Evolutionary conservation across 805 yeast genomes (phyloP), one percentile per base, ranked within the genome.

Genomic region (Nakazawaea ishiwadae): DNA sequence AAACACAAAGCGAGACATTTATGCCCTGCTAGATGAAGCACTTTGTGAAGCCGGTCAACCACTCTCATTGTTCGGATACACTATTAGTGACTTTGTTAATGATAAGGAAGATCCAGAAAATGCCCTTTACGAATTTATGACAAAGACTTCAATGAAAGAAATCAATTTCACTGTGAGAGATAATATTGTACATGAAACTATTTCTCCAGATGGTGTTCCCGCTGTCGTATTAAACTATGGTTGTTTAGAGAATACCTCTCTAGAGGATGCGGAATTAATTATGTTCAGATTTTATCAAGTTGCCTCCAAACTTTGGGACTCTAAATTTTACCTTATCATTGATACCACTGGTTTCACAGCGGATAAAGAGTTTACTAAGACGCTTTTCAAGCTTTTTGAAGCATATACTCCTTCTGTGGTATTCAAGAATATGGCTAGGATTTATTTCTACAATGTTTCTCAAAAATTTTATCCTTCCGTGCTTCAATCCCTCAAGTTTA

Each of bases 181-280:
- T 11, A 64, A 69, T 0, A 63, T 81, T 28, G 69, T 84, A 9
- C 78, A 75, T 39, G 87, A 78, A 47, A 77, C 84, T 1, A 75
- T 83, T 12, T 77, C 83, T 28, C 67, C 73, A 29, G 95, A 85
- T 53, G 95, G 95, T 11, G 60, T 77, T 0, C 95, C 93, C 1
- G 69, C 80, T 16, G 63, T 84, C 20, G 77, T 82, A 3, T 50
- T 83, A 19, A 73, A 76, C 32, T 67, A 70, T 47, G 52, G 55
- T 6, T 58, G 69, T 15, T 63, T 75, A 29, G 47, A 55, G 29
- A 53, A 54, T 23, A 52, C 65, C 5, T 58, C 55, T 10, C 58
- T 57, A 8, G 35, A 56, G 11, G 75, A 73, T 33, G 54, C 69
- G 0, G 82, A 83, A 33, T 61, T 75, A 4, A 59, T 81, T 19